phyloP scores from a whole-genome alignment of 2,329 filamentous ascomycete genomes.

The Camptophora hylomeconis region DNA sequence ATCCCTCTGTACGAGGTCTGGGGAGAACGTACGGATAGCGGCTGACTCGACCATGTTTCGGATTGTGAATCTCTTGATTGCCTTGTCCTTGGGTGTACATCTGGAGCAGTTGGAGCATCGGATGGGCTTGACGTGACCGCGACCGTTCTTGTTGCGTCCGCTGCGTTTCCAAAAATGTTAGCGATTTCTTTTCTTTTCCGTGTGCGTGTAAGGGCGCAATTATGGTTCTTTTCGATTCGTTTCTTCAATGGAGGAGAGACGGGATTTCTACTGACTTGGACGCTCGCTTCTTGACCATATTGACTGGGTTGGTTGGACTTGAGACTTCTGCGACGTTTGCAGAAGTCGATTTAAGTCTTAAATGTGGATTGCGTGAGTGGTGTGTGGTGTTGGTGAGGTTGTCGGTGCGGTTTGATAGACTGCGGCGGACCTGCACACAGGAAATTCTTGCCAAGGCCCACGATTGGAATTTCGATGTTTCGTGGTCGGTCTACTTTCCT shows the following conservation, averaged over 20 bases:
- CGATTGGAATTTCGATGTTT: too few species aligned
- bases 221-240: constrained; percentile 1
- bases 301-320: too few species aligned
- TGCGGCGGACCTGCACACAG: too few species aligned
- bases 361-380: too few species aligned
- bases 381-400: too few species aligned
- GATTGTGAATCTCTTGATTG: constrained; percentile 99
- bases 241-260: constrained; percentile 10
- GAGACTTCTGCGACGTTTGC: too few species aligned
- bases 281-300: constrained; percentile 65
- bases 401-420: too few species aligned
- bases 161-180: constrained; percentile 39
- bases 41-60: constrained; percentile 99
- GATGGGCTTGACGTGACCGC: constrained; percentile 99
- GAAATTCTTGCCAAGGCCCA: too few species aligned
- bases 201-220: neutral
- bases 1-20: too few species aligned
- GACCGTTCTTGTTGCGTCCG: constrained; percentile 99
- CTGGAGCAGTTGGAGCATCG: constrained; percentile 79
- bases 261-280: constrained; percentile 47
- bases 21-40: constrained; percentile 95
- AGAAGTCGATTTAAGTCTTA: too few species aligned
- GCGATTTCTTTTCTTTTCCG: constrained; percentile 1
- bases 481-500: too few species aligned
- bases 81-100: constrained; percentile 98